A percentile compares a stretch with the other conserved stretches of the same genome.
phyloP scores from a whole-genome alignment of 140 eudicot species.

The Bidens hawaiensis region DNA sequence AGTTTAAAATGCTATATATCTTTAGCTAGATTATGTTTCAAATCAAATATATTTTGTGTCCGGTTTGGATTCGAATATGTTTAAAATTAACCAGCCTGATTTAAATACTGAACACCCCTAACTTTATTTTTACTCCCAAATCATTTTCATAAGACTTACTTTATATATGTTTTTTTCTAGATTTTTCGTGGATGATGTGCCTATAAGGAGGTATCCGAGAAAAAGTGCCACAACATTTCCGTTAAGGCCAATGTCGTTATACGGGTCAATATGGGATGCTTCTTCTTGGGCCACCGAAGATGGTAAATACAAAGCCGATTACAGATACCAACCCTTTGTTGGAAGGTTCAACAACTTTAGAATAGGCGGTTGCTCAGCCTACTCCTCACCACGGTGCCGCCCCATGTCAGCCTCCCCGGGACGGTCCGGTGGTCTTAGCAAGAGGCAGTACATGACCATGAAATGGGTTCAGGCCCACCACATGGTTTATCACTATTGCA shows the following conservation, averaged over 20 bases:
- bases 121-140: too few species aligned
- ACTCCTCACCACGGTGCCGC: slow-evolving; percentile 57
- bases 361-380: slow-evolving; percentile 75
- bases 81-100: neutral
- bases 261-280: slow-evolving; percentile 98
- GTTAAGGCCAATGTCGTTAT: slow-evolving; percentile 85
- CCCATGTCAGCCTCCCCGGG: slow-evolving; percentile 71
- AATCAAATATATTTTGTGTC: neutral
- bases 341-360: slow-evolving; percentile 75
- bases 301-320: slow-evolving; percentile 91
- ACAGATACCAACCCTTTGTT: slow-evolving; percentile 74
- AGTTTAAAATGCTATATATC: slow-evolving; percentile 17
- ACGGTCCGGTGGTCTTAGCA: slow-evolving; percentile 59
- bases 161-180: slow-evolving; percentile 23
- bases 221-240: slow-evolving; percentile 81
- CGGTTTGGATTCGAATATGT: too few species aligned
- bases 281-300: slow-evolving; percentile 96
- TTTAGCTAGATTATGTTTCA: neutral
- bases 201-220: slow-evolving; percentile 81
- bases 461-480: slow-evolving; percentile 66
- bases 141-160: neutral
- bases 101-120: neutral
- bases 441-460: slow-evolving; percentile 56
- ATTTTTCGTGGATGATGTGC: slow-evolving; percentile 88
- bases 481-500: slow-evolving; percentile 75